Evolutionary conservation across 2,329 filamentous ascomycete genomes (phyloP).

Genomic region (Periconia macrospinosa): DNA sequence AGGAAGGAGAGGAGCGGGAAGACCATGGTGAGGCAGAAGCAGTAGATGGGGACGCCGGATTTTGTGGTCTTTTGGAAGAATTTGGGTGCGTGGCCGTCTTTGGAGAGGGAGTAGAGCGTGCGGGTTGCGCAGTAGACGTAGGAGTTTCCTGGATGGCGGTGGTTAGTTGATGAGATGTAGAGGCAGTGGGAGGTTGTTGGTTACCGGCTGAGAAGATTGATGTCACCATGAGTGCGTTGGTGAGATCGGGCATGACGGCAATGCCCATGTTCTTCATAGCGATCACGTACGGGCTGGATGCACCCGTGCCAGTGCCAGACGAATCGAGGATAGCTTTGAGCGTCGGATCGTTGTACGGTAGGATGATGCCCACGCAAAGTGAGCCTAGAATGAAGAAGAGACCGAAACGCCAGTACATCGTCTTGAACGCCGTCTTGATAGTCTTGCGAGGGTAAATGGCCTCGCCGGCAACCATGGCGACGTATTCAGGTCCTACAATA

Average conservation of each 20-base stretch:
- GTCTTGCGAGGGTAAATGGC: slow-evolving; percentile 65
- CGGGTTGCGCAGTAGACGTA: slow-evolving; percentile 53
- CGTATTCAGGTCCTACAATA: slow-evolving; percentile 54
- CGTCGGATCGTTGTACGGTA: slow-evolving; percentile 68
- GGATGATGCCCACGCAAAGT: slow-evolving; percentile 52
- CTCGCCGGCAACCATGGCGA: slow-evolving; percentile 65
- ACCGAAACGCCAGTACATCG: slow-evolving; percentile 48
- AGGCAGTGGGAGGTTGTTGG: not conserved
- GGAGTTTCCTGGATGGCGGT: slow-evolving; percentile 6
- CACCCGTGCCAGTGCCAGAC: slow-evolving; percentile 47
- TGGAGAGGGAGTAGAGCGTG: slow-evolving; percentile 51
- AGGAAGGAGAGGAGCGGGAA: slow-evolving; percentile 71
- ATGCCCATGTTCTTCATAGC: slow-evolving; percentile 58
- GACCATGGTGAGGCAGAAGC: slow-evolving; percentile 63
- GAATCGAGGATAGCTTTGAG: slow-evolving; percentile 55
- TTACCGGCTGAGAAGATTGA: slow-evolving; percentile 52
- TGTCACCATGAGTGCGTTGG: slow-evolving; percentile 56
- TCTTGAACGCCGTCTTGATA: slow-evolving; percentile 61
- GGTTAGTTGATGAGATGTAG: not conserved
- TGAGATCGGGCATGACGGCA: slow-evolving; percentile 54
- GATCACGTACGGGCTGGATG: slow-evolving; percentile 62
- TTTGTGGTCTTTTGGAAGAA: slow-evolving; percentile 60
- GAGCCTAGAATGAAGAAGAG: slow-evolving; percentile 49
- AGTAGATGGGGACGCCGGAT: slow-evolving; percentile 69
- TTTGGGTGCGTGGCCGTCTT: slow-evolving; percentile 52